Base-by-base conservation (phyloP, 768 basidiomycete species). In the Russula ochroleuca region DNA sequence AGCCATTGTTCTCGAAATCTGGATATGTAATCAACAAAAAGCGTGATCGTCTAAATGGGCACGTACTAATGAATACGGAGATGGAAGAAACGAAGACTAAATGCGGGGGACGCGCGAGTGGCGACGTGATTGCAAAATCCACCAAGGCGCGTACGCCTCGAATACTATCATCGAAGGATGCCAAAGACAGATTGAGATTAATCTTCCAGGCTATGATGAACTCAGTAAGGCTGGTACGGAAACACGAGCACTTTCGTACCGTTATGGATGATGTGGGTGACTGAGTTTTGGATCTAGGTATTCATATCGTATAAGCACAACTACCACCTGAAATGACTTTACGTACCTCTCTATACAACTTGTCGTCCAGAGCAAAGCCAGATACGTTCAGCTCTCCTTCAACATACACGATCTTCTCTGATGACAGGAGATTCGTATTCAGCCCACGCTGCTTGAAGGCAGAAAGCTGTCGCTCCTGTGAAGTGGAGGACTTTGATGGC, bases 1-100 rank as follows among this genome's bases (percentile, higher is more conserved):
- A 52, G 35, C 60, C 69, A 45, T 50, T 61, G 61, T 66, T 69
- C 60, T 70, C 58, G 45, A 66, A 61, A 51, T 72, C 71, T 71
- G 55, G 48, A 23, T 9, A n/a, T 6, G 38, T 23, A 3, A 37
- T 68, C 40, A 59, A 50, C 5, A 31, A 38, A 23, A 31, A 7
- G 14, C 9, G n/a, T 19, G 1, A 19, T 25, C 33, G 5, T 15
- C 7, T 31, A 37, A 25, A n/a, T 53, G 3, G n/a, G 25, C 1
- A 51, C 68, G 17, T n/a, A 68, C 68, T 67, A 33, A 67, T 67
- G 38, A 71, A 64, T 31, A 71, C 69, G 3, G 59, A 66, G 33
- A 72, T 69, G 15, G 69, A 71, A 48, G 69, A 70, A 17, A 70
- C 66, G 53, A 72, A 71, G 13, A 72, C 51, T 17, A 71, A n/a